Evolutionary conservation across 2,329 filamentous ascomycete species (phyloP).

Genomic region (Fusarium nygamai): DNA sequence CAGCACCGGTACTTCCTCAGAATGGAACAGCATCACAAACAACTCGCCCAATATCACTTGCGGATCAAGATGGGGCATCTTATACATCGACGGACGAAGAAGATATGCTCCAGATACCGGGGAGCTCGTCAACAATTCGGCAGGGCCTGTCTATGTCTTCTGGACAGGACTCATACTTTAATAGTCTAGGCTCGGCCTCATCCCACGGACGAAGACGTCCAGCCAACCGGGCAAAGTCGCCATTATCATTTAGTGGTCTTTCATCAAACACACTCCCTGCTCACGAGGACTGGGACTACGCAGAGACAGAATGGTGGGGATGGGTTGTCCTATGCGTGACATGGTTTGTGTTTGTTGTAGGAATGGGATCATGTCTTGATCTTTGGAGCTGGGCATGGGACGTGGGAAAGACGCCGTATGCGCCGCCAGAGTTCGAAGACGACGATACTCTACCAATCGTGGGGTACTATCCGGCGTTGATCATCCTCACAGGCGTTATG

Average conservation of each 20-base stretch:
- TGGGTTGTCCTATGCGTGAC: constrained; percentile 92
- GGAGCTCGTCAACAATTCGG: constrained; percentile 55
- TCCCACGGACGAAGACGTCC: constrained; percentile 58
- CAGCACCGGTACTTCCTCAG: constrained; percentile 24
- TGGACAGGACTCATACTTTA: constrained; percentile 72
- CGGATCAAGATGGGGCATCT: constrained; percentile 36
- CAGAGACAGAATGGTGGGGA: constrained; percentile 97
- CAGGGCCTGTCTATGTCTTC: constrained; percentile 60
- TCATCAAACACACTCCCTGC: constrained; percentile 59
- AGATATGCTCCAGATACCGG: constrained; percentile 74
- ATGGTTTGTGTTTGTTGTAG: constrained; percentile 95
- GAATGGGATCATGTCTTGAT: constrained; percentile 94
- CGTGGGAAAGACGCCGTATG: constrained; percentile 94
- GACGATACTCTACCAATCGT: constrained; percentile 94
- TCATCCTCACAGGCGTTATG: constrained; percentile 94
- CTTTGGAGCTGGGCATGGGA: constrained; percentile 99
- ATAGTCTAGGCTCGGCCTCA: constrained; percentile 49
- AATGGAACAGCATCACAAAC: constrained; percentile 25
- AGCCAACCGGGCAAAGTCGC: constrained; percentile 66
- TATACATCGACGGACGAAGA: constrained; percentile 82
- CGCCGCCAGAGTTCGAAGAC: constrained; percentile 93
- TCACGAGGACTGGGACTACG: constrained; percentile 82
- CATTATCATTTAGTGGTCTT: constrained; percentile 65
- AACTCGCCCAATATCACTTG: constrained; percentile 9
- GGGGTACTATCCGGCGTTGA: constrained; percentile 94